Percentiles rank a stretch among this genome's conserved stretches.
Evolutionary conservation across 495 filamentous ascomycete species (phyloP).

Genomic region (Talaromyces proteolyticus): DNA sequence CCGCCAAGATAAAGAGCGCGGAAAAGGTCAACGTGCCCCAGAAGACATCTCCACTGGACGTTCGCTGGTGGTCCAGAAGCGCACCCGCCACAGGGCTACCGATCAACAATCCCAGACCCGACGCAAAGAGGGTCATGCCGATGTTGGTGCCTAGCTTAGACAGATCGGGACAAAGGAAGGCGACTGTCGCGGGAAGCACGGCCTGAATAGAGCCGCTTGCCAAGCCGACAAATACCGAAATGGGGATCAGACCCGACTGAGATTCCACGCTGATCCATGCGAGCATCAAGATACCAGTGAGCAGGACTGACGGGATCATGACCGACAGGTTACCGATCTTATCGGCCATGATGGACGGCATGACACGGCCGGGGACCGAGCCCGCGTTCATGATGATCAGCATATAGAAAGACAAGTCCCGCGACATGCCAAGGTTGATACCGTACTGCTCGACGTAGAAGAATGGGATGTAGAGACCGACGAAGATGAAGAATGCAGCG

Average conservation of each 20-base stretch:
- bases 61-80: conserved; percentile 13
- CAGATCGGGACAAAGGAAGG: too few relatives aligned
- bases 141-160: conserved; percentile 33
- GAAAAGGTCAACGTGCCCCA: not conserved
- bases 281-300: too few relatives aligned
- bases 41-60: not conserved
- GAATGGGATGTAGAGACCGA: conserved; percentile 30
- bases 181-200: too few relatives aligned
- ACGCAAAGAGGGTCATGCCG: conserved; percentile 23
- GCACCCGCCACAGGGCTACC: conserved; percentile 32
- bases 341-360: conserved; percentile 58
- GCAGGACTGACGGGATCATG: too few relatives aligned
- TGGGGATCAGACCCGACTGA: too few relatives aligned
- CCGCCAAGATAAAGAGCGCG: not conserved
- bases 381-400: conserved; percentile 40
- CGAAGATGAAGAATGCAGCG: conserved; percentile 18
- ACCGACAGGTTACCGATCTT: conserved; percentile 45
- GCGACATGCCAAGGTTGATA: conserved; percentile 23
- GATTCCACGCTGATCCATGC: too few relatives aligned
- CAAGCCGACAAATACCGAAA: too few relatives aligned
- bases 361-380: conserved; percentile 31
- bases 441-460: conserved; percentile 30
- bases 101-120: conserved; percentile 20
- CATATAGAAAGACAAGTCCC: conserved; percentile 31
- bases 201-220: too few relatives aligned